Base-by-base conservation (phyloP, 2,329 filamentous ascomycete genomes). In the Arthrobotrys pseudoclavata region DNA sequence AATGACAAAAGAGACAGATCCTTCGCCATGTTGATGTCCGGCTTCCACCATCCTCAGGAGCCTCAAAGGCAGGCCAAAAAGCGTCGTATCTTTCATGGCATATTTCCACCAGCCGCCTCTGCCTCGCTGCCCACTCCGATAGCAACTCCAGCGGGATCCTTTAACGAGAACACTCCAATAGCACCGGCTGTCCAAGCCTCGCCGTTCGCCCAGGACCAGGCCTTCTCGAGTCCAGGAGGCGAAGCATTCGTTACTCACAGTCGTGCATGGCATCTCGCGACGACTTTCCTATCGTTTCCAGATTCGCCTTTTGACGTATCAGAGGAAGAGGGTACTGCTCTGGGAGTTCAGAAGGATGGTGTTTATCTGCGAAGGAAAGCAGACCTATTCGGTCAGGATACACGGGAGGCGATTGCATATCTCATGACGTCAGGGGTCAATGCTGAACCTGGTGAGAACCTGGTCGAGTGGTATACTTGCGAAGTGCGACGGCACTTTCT, bases 401-500 rank as follows among this genome's bases (percentile, higher is more conserved):
- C 67, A 12, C 40, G 76, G 9, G 80, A 81, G 67, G 80, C 80
- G 0, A 79, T 82, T 40, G 69, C 79, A 22, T 81, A 81, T 52
- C 71, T 81, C 15, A 68, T 80, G 61, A 75, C 72, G 2, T 79
- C 72, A 15, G 75, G 74, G 62, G 63, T 69, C 6, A 74, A 64
- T 29, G 55, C 69, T 10, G 55, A 71, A 24, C 61, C 74, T 37
- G 74, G 80, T n/a, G 80, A 81, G 55, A 82, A 63, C 52, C 62
- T 82, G 20, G 47, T 80, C 26, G 81, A 82, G 68, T 82, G 81
- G 81, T 82, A 81, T 69, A 80, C 67, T 10, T 81, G 79, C 62
- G 81, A 82, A 66, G 80, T 81, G 42, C 74, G 80, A 67, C 63
- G 81, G 74, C 81, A 82, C 61, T 81, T 81, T 47, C 67, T 82